Conservation (phyloP, 1,139 yeast genomes). For the Saccharomyces pastorianus region DNA sequence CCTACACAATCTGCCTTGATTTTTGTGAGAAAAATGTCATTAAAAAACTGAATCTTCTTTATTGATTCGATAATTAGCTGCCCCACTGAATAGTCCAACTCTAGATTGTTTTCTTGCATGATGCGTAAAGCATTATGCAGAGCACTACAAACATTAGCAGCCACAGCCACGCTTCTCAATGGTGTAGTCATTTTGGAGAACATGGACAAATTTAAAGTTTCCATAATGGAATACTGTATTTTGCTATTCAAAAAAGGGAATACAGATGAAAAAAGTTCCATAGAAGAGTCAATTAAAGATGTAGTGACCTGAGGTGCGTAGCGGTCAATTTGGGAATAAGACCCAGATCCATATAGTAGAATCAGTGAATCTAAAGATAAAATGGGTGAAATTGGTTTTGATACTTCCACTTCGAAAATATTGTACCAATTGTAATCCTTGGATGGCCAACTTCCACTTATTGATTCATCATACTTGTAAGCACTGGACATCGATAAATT, state of each 20-base stretch:
- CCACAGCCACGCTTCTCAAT: constrained; percentile 43
- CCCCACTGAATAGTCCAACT: constrained; percentile 42
- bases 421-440: constrained; percentile 33
- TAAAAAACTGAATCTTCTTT: constrained; percentile 38
- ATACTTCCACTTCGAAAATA: constrained; percentile 30
- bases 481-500: constrained; percentile 23
- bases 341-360: constrained; percentile 27
- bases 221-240: constrained; percentile 79
- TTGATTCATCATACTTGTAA: constrained; percentile 1
- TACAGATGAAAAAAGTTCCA: constrained; percentile 62
- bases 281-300: constrained; percentile 64
- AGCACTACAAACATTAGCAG: constrained; percentile 56
- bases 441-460: constrained; percentile 19
- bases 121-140: constrained; percentile 47
- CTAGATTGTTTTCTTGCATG: constrained; percentile 20
- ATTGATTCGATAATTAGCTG: constrained; percentile 51
- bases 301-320: constrained; percentile 38
- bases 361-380: constrained; percentile 35
- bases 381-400: constrained; percentile 35
- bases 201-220: constrained; percentile 58
- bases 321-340: constrained; percentile 25
- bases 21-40: constrained; percentile 34
- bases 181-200: constrained; percentile 32
- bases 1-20: constrained; percentile 68
- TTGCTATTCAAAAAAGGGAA: constrained; percentile 71